A percentile compares a stretch with the other conserved stretches of the same genome.
phyloP scores from a whole-genome alignment of 2,329 filamentous ascomycete species.

The Cryphonectria naterciae region DNA sequence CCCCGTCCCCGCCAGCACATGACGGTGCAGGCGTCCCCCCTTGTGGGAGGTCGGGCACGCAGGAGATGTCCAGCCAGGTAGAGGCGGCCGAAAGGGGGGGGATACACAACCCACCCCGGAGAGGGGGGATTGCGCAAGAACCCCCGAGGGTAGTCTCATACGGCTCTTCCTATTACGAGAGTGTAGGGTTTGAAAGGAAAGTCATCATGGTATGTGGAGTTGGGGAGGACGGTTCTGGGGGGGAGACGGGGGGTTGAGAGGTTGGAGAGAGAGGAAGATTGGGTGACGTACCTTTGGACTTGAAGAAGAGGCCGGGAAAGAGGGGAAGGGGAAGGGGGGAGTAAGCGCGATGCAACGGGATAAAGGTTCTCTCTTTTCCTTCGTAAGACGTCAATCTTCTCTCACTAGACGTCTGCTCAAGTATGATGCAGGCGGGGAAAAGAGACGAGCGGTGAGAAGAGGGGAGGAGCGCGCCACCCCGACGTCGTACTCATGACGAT shows the following conservation, averaged over 20 bases:
- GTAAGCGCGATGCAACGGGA: not conserved
- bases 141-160: conserved; percentile 42
- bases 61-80: conserved; percentile 24
- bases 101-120: conserved; percentile 16
- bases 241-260: not conserved
- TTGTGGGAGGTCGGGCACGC: conserved; percentile 25
- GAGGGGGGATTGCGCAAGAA: conserved; percentile 26
- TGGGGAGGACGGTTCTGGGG: not conserved
- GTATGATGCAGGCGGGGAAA: not conserved
- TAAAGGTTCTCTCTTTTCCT: not conserved
- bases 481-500: conserved; percentile 1
- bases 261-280: not conserved
- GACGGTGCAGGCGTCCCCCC: conserved; percentile 40
- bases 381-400: not conserved
- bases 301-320: no score
- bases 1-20: conserved; percentile 39
- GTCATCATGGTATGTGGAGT: conserved; percentile 40
- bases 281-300: not conserved
- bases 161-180: conserved; percentile 47
- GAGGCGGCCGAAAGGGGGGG: conserved; percentile 22
- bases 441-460: not conserved
- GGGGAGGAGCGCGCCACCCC: not conserved
- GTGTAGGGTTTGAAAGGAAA: conserved; percentile 40
- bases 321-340: no score
- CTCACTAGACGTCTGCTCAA: not conserved